Base-by-base conservation (phyloP, 140 eudicot species). In the Bidens hawaiensis region DNA sequence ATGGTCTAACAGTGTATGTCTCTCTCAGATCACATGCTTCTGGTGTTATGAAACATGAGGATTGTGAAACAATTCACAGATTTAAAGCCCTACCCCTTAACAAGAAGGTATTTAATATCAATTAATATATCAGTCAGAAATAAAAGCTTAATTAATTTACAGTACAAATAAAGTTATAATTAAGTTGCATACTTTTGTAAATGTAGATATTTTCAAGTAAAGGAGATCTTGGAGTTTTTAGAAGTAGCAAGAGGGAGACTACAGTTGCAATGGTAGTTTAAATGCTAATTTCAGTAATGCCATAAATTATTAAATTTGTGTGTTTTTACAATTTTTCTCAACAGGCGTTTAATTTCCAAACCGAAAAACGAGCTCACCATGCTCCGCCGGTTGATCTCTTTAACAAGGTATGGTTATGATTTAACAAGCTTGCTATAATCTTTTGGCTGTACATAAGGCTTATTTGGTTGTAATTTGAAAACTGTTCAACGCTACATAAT, bases 101-200 rank as follows among this genome's bases (percentile, higher is more conserved):
- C 66, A 88, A 76, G 78, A 93, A 93, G 95, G 99, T 93, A 76
- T n/a, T n/a, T n/a, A n/a, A n/a, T n/a, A n/a, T n/a, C n/a, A n/a
- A n/a, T 7, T 27, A 9, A 30, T 27, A 57, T 40, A 15, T 22
- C 24, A 22, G 26, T 24, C 10, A 25, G 21, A 28, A 68, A 56
- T 28, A 30, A n/a, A n/a, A 56, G 18, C 43, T 9, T 28, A 56
- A 56, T 30, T 30, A 28, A 3, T 28, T 30, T 30, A 30, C 18
- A 7, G 24, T 45, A 27, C 19, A 24, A 24, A 25, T 15, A 26
- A 18, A 49, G 50, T 16, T 50, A 2, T 18, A 47, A 31, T 12
- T 57, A 28, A 12, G 26, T 12, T 57, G 21, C 63, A 17, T 50
- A 53, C 9, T 65, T 48, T 41, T 48, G 45, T 50, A 2, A 67